phyloP scores from a whole-genome alignment of 2,329 filamentous ascomycete species.

The Exophiala sp. region DNA sequence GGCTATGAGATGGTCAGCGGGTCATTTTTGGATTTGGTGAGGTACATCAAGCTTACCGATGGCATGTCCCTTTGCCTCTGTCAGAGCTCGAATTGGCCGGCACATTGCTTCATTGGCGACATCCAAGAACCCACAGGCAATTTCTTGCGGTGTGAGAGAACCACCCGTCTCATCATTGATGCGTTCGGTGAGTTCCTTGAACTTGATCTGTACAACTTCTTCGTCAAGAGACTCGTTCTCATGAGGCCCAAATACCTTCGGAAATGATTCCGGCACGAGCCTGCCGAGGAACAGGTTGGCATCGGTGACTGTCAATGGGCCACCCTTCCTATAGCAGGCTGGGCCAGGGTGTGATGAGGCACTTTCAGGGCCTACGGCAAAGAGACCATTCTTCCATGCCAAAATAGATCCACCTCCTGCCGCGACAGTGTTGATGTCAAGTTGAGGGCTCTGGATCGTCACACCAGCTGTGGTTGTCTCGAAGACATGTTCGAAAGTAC shows the following conservation, averaged over 20 bases:
- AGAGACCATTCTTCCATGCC: constrained; percentile 78
- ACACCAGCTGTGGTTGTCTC: constrained; percentile 80
- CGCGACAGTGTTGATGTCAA: constrained; percentile 64
- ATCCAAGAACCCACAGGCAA: constrained; percentile 39
- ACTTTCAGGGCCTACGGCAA: constrained; percentile 83
- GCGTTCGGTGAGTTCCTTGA: constrained; percentile 38
- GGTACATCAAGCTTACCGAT: too few relatives aligned
- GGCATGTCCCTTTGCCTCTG: constrained; percentile 27
- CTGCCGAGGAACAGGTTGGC: constrained; percentile 81
- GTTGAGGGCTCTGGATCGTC: constrained; percentile 74
- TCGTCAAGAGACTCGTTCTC: constrained; percentile 61
- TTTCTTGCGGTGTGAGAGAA: constrained; percentile 31
- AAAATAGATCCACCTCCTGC: constrained; percentile 60
- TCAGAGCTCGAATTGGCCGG: constrained; percentile 29
- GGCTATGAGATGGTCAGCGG: too few relatives aligned
- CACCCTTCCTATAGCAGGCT: constrained; percentile 83
- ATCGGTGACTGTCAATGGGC: constrained; percentile 86
- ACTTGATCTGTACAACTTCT: constrained; percentile 38
- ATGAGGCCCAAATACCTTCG: constrained; percentile 81
- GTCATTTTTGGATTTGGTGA: too few relatives aligned
- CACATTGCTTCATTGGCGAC: constrained; percentile 41
- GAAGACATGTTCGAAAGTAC: constrained; percentile 77
- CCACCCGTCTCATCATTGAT: constrained; percentile 38
- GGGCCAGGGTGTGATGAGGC: constrained; percentile 84
- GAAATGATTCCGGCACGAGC: constrained; percentile 65